These are phyloP conservation scores for Schizothecium vesticola DNA, from an alignment of 495 filamentous ascomycete genomes.

Conservation along the genomic window DNA sequence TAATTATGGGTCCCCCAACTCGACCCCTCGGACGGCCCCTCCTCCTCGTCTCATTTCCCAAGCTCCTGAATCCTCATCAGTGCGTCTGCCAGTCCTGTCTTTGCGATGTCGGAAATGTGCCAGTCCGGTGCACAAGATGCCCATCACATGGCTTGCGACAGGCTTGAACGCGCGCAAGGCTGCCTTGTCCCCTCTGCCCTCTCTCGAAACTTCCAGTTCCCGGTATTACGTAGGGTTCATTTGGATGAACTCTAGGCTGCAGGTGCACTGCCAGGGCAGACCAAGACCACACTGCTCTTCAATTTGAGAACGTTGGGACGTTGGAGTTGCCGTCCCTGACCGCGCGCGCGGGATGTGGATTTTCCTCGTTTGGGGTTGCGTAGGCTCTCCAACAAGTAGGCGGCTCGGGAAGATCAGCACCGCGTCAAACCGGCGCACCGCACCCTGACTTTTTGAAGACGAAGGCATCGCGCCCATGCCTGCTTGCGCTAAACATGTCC, in stretches of 20 bases:
- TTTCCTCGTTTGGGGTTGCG: not conserved
- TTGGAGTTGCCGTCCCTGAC: not conserved
- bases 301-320: slow-evolving; percentile 4
- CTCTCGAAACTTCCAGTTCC: slow-evolving; percentile 6
- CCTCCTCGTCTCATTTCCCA: slow-evolving; percentile 6
- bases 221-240: slow-evolving; percentile 18
- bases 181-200: not conserved
- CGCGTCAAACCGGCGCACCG: not conserved
- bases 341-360: slow-evolving; percentile 9
- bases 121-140: not conserved
- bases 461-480: not conserved
- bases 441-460: not conserved
- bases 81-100: not conserved
- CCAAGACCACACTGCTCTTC: not conserved
- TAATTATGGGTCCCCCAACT: not conserved
- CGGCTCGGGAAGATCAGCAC: not conserved
- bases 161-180: not conserved
- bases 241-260: slow-evolving; percentile 17
- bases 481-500: not conserved
- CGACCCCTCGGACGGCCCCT: not conserved
- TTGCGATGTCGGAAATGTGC: not conserved
- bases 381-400: not conserved
- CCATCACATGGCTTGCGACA: not conserved
- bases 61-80: slow-evolving; percentile 6
- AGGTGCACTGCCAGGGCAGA: not conserved